These are phyloP conservation scores for Fusarium ambrosium DNA, from an alignment of 2,329 filamentous ascomycete species.

Conservation along the genomic window DNA sequence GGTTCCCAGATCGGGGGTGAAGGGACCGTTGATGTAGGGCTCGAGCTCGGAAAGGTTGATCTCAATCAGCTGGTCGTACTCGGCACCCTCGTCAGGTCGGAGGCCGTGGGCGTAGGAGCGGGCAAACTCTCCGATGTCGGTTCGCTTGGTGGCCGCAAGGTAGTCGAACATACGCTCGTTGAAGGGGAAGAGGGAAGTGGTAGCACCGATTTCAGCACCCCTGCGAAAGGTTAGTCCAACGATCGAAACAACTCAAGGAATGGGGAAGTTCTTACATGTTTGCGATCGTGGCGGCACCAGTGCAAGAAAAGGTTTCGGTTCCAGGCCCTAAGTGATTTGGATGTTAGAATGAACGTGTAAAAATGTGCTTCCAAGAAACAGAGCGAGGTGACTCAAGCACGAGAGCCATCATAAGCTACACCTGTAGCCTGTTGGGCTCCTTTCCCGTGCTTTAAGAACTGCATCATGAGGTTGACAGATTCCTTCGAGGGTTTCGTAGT, in stretches of 20 bases:
- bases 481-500: too few species aligned
- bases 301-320: constrained; percentile 80
- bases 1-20: constrained; percentile 94
- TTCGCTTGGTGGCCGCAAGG: constrained; percentile 89
- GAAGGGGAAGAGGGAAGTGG: constrained; percentile 96
- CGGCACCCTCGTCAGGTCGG: constrained; percentile 85
- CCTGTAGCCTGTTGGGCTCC: too few species aligned
- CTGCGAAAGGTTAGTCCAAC: constrained; percentile 23
- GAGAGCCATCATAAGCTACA: too few species aligned
- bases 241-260: constrained; percentile 11
- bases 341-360: too few species aligned
- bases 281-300: too few species aligned
- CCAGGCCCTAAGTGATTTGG: constrained; percentile 62
- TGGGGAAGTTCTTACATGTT: constrained; percentile 52
- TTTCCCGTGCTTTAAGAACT: too few species aligned
- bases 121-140: constrained; percentile 90
- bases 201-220: constrained; percentile 81
- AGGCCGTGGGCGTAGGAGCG: constrained; percentile 88
- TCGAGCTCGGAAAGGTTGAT: constrained; percentile 93
- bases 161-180: constrained; percentile 99
- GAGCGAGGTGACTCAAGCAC: too few species aligned
- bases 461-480: too few species aligned
- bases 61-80: constrained; percentile 91
- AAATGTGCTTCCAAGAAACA: too few species aligned
- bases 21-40: constrained; percentile 96